Conservation (phyloP, 176 grass and related monocot genomes). For the Eleusine indica region DNA sequence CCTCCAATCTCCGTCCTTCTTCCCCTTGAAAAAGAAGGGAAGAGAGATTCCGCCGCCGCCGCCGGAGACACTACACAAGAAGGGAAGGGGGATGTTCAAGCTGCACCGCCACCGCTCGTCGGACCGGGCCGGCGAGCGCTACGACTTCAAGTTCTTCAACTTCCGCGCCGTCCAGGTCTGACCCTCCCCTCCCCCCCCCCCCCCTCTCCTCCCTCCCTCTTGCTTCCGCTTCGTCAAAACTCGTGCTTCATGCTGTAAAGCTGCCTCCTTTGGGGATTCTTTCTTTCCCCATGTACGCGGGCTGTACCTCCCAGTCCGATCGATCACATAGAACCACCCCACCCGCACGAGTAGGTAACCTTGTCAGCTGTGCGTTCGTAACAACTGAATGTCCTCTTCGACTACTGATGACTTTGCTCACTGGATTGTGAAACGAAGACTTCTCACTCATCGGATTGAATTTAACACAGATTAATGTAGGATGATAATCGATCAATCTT, state of each 20-base stretch:
- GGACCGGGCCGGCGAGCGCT: conserved; percentile 74
- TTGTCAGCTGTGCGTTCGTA: not conserved
- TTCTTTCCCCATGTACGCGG: not conserved
- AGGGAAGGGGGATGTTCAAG: conserved; percentile 73
- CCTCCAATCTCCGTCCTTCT: not conserved
- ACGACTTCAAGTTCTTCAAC: conserved; percentile 88
- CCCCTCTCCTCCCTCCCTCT: no score
- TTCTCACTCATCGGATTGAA: not conserved
- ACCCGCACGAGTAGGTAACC: no score
- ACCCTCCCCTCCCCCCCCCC: no score
- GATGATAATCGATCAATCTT: not conserved
- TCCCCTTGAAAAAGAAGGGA: not conserved
- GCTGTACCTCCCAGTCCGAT: not conserved
- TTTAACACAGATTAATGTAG: not conserved
- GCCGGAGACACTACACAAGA: not conserved
- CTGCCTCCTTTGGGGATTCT: conserved; percentile 9
- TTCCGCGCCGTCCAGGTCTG: conserved; percentile 85
- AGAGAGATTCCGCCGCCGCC: not conserved
- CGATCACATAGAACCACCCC: not conserved
- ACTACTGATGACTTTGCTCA: not conserved
- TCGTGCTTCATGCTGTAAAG: not conserved
- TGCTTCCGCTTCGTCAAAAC: not conserved
- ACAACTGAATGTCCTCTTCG: not conserved
- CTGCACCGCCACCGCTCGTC: conserved; percentile 85
- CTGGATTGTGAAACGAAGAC: not conserved